These are phyloP conservation scores for Vicia villosa DNA, from an alignment of 306 rosid species.

Conservation along the genomic window DNA sequence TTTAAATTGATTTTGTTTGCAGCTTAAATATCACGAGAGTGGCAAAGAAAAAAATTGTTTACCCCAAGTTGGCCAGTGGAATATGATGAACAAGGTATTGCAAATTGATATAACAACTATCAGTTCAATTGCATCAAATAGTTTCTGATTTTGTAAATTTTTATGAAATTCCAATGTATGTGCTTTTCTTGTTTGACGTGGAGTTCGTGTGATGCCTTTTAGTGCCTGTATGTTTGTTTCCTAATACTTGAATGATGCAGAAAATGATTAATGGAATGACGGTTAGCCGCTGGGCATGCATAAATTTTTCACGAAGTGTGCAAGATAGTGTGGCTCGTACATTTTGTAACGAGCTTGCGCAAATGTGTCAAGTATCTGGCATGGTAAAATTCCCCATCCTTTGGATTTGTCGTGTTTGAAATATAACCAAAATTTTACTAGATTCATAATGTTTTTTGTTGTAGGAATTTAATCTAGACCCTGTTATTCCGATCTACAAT, in stretches of 20 bases:
- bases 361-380: slow-evolving; percentile 99
- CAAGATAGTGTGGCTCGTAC: slow-evolving; percentile 90
- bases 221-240: slow-evolving; percentile 7
- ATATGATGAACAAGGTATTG: slow-evolving; percentile 96
- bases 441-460: slow-evolving; percentile 3
- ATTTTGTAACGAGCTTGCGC: slow-evolving; percentile 83
- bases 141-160: too few species aligned
- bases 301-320: slow-evolving; percentile 86
- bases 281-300: slow-evolving; percentile 95
- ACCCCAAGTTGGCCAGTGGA: slow-evolving; percentile 99
- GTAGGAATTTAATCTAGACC: slow-evolving; percentile 74
- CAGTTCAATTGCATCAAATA: too few species aligned
- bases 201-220: not conserved
- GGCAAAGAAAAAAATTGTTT: slow-evolving; percentile 96
- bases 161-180: not conserved
- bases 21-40: slow-evolving; percentile 92
- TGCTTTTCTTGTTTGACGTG: not conserved
- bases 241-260: slow-evolving; percentile 49
- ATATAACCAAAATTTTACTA: not conserved
- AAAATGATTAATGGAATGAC: slow-evolving; percentile 99
- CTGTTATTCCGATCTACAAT: slow-evolving; percentile 62
- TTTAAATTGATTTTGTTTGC: slow-evolving; percentile 37
- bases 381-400: slow-evolving; percentile 58
- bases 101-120: not conserved
- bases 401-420: slow-evolving; percentile 28